A percentile compares a stretch with the other conserved stretches of the same genome.
phyloP scores from a whole-genome alignment of 2,329 filamentous ascomycete genomes.

The Fusarium verrucosum region DNA sequence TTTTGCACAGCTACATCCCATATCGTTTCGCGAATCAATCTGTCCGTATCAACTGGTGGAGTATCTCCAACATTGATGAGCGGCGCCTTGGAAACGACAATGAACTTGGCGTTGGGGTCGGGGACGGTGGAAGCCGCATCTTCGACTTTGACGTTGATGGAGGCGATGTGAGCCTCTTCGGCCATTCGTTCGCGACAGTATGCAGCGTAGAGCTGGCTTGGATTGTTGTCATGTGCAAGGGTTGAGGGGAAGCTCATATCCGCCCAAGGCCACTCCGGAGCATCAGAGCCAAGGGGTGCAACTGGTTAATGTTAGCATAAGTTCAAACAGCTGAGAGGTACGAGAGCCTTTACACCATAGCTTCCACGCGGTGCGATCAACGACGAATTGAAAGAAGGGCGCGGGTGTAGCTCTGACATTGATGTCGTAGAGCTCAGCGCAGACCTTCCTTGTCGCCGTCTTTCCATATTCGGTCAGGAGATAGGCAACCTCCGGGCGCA shows the following conservation, averaged over 20 bases:
- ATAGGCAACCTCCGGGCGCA: background rate
- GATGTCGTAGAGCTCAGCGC: background rate
- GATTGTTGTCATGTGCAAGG: background rate
- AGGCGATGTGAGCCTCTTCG: fast-evolving
- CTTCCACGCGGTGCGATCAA: background rate
- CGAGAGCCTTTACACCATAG: background rate
- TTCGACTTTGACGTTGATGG: background rate
- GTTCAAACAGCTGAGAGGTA: fast-evolving
- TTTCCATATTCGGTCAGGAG: background rate
- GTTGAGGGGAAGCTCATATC: background rate
- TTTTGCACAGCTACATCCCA: background rate
- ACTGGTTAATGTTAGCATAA: background rate
- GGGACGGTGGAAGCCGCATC: fast-evolving
- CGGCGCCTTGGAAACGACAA: background rate
- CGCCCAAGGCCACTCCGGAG: conserved; percentile 4
- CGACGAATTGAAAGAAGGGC: background rate
- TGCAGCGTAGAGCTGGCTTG: background rate
- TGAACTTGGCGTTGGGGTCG: background rate
- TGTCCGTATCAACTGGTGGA: background rate
- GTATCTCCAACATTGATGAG: background rate
- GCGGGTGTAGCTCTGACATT: background rate
- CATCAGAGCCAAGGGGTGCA: background rate
- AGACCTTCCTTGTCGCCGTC: background rate
- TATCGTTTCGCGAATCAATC: background rate
- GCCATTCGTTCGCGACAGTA: background rate